Conservation (phyloP, 768 basidiomycete species). For the Auriscalpium microsporum region DNA sequence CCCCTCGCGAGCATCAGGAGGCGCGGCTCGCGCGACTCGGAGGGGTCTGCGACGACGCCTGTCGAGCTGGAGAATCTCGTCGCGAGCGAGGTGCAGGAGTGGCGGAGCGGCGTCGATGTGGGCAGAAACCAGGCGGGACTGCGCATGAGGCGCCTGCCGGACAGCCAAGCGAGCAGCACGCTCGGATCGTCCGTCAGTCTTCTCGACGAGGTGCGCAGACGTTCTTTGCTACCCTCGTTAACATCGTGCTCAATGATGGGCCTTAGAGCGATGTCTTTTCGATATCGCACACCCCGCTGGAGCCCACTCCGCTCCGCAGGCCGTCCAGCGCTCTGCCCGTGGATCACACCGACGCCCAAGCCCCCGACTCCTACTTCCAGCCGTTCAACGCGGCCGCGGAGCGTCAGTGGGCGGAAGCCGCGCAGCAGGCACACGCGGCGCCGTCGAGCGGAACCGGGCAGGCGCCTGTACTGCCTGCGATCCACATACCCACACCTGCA, state of each 20-base stretch:
- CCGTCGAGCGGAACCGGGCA: neutral
- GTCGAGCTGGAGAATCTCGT: constrained; percentile 10
- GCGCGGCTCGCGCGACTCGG: neutral
- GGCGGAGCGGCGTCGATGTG: constrained; percentile 1
- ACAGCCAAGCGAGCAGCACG: neutral
- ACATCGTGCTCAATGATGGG: neutral
- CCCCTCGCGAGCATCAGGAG: neutral
- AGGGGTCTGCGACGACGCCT: neutral
- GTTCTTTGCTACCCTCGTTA: neutral
- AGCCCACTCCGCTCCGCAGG: neutral
- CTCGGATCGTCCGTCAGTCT: neutral
- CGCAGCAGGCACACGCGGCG: neutral
- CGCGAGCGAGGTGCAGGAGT: constrained; percentile 6
- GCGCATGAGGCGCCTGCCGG: neutral
- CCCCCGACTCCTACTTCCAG: neutral
- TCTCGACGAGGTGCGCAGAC: constrained; percentile 1
- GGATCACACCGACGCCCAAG: neutral
- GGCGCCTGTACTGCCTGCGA: neutral
- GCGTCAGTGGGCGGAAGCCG: neutral
- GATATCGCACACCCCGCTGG: neutral
- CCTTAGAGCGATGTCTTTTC: neutral
- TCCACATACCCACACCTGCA: neutral
- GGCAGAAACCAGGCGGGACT: constrained; percentile 7
- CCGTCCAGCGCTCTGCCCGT: neutral
- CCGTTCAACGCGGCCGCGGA: neutral